Evolutionary conservation across 176 grass and related monocot genomes (phyloP).

Genomic region (Zoysia pacifica): DNA sequence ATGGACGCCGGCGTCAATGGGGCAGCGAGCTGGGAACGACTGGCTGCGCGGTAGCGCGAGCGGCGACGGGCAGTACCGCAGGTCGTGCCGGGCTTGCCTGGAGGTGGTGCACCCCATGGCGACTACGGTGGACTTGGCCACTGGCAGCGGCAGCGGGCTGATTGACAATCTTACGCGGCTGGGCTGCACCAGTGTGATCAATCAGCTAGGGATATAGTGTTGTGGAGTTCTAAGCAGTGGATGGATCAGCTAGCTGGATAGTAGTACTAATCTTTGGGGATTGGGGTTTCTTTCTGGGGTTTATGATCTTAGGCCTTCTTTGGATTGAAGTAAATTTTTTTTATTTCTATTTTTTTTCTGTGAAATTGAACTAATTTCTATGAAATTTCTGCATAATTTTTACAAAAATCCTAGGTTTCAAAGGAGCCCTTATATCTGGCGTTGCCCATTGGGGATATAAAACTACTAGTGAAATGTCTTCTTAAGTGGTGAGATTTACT

Average conservation of each 20-base stretch:
- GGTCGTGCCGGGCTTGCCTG: slow-evolving; percentile 72
- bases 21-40: slow-evolving; percentile 45
- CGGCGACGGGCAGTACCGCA: slow-evolving; percentile 55
- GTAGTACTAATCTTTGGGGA: slow-evolving; percentile 51
- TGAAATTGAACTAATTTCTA: too few relatives aligned
- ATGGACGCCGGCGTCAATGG: slow-evolving; percentile 35
- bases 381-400: too few relatives aligned
- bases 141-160: not conserved
- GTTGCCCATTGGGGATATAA: slow-evolving; percentile 30
- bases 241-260: slow-evolving; percentile 40
- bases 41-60: slow-evolving; percentile 54
- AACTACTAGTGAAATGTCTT: not conserved
- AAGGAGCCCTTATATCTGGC: slow-evolving; percentile 13
- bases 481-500: not conserved
- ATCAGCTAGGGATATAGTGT: slow-evolving; percentile 21
- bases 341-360: too few relatives aligned
- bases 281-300: slow-evolving; percentile 36
- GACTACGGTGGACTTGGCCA: not conserved
- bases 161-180: slow-evolving; percentile 24
- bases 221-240: slow-evolving; percentile 40
- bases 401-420: too few relatives aligned
- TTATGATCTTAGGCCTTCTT: slow-evolving; percentile 18
- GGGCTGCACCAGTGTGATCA: not conserved
- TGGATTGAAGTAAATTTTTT: too few relatives aligned
- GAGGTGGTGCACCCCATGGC: slow-evolving; percentile 93